These are phyloP conservation scores for Lojkania enalia DNA, from an alignment of 2,329 filamentous ascomycete genomes.

Conservation along the genomic window DNA sequence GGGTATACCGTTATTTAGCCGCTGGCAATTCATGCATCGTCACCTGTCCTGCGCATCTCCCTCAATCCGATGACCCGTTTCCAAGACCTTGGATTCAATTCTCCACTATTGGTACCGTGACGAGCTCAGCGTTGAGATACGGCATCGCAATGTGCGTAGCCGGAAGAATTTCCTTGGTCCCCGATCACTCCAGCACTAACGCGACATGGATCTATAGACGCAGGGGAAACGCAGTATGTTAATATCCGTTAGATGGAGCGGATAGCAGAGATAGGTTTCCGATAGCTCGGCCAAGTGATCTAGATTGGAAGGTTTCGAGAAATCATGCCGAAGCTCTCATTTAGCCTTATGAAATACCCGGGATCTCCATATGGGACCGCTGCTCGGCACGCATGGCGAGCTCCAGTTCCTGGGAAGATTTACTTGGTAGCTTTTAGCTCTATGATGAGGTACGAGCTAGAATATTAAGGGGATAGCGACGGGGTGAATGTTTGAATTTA, in stretches of 20 bases:
- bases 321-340: constrained; percentile 15
- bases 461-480: constrained; percentile 23
- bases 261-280: constrained; percentile 3
- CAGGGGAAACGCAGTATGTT: constrained; percentile 8
- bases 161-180: constrained; percentile 32
- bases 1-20: constrained; percentile 5
- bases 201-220: neutral
- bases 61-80: constrained; percentile 34
- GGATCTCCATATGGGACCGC: constrained; percentile 29
- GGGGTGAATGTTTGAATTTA: too few species aligned
- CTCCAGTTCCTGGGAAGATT: constrained; percentile 6
- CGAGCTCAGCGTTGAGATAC: too few species aligned
- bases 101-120: neutral
- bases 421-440: constrained; percentile 2
- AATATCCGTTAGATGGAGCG: constrained; percentile 6
- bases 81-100: constrained; percentile 19
- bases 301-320: constrained; percentile 2
- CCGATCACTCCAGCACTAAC: neutral
- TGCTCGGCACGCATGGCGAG: constrained; percentile 14
- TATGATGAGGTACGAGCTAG: constrained; percentile 13
- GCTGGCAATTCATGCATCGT: neutral
- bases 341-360: constrained; percentile 39
- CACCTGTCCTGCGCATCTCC: constrained; percentile 13
- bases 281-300: constrained; percentile 1
- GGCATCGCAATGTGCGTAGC: neutral